A percentile compares a stretch with the other conserved stretches of the same genome.
phyloP scores from a whole-genome alignment of 495 filamentous ascomycete genomes.

The Lasiosphaeris hirsuta region DNA sequence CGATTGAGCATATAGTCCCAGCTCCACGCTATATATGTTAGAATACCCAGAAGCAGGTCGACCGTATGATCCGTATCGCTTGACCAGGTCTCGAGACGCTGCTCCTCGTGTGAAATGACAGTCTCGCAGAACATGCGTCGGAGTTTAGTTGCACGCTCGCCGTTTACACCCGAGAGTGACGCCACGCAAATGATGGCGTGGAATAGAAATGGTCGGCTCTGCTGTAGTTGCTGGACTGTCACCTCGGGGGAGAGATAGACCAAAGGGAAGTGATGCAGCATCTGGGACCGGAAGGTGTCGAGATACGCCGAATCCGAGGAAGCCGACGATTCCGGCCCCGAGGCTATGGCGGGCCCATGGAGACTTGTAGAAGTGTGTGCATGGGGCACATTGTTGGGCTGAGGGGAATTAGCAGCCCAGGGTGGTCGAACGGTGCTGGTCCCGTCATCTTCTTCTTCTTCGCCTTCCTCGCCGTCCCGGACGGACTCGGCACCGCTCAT shows the following conservation, averaged over 20 bases:
- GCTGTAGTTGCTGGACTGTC: constrained; percentile 42
- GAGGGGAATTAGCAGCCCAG: too few species aligned
- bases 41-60: constrained; percentile 51
- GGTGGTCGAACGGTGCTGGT: too few species aligned
- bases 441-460: too few species aligned
- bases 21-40: constrained; percentile 46
- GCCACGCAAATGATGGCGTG: constrained; percentile 47
- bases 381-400: too few species aligned
- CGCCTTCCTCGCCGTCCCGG: too few species aligned
- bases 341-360: too few species aligned
- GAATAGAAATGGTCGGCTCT: constrained; percentile 47
- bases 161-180: constrained; percentile 20
- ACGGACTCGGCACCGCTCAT: too few species aligned
- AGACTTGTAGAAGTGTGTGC: too few species aligned
- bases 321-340: too few species aligned
- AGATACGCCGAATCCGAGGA: constrained; percentile 18
- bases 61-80: constrained; percentile 27
- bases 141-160: constrained; percentile 34
- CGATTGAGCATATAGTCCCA: constrained; percentile 19
- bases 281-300: constrained; percentile 38
- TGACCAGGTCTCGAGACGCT: too few species aligned
- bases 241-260: constrained; percentile 37
- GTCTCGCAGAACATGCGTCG: constrained; percentile 38
- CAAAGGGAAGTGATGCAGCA: constrained; percentile 44
- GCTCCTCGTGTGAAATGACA: constrained; percentile 35